Evolutionary conservation across 1,284 basidiomycete genomes (phyloP).

Genomic region (Exsudoporus floridanus): DNA sequence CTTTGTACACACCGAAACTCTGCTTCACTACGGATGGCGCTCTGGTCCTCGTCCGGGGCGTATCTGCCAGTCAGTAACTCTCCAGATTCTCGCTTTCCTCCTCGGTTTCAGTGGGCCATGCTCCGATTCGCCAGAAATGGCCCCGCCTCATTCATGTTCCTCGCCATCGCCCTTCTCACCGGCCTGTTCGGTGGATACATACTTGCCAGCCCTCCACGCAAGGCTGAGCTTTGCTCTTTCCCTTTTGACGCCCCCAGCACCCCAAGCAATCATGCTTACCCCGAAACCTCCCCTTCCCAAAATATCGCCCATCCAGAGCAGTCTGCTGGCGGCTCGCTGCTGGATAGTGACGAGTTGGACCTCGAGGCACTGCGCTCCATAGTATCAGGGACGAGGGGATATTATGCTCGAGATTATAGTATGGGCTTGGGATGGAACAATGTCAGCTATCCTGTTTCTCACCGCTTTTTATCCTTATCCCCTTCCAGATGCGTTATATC

Average conservation of each 20-base stretch:
- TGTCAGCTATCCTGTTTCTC: constrained; percentile 15
- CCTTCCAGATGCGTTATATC: constrained; percentile 39
- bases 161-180: constrained; percentile 23
- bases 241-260: constrained; percentile 12
- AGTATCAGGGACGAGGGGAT: constrained; percentile 27
- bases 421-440: constrained; percentile 37
- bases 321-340: constrained; percentile 8
- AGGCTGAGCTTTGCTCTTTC: constrained; percentile 19
- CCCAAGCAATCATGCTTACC: not conserved
- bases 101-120: constrained; percentile 9
- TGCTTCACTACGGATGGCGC: constrained; percentile 5
- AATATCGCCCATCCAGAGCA: not conserved
- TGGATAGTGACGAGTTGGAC: constrained; percentile 20
- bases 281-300: not conserved
- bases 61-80: constrained; percentile 24
- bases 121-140: constrained; percentile 18
- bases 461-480: constrained; percentile 9
- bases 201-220: constrained; percentile 15
- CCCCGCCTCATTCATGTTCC: constrained; percentile 14
- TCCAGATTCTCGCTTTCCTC: constrained; percentile 6
- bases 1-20: not conserved
- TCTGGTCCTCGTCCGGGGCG: constrained; percentile 8
- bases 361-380: constrained; percentile 25
- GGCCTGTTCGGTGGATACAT: constrained; percentile 33
- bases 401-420: constrained; percentile 36